phyloP scores from a whole-genome alignment of 2,329 filamentous ascomycete genomes.

The Verticillium nubilum region DNA sequence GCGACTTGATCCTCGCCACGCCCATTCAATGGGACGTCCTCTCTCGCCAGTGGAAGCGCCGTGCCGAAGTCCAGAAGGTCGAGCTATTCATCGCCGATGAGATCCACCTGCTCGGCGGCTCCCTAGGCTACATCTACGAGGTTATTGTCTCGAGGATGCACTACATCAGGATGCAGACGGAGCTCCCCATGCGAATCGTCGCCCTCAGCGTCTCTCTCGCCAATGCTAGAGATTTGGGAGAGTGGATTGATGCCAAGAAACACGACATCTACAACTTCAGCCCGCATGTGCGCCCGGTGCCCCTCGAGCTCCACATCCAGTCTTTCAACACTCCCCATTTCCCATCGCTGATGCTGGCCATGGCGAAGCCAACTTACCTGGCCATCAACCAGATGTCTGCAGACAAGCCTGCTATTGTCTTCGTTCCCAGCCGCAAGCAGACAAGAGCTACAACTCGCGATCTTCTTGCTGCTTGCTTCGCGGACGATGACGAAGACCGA shows the following conservation, averaged over 20 bases:
- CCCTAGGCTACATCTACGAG: slow-evolving; percentile 86
- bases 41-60: slow-evolving; percentile 91
- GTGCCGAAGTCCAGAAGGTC: slow-evolving; percentile 90
- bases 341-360: slow-evolving; percentile 95
- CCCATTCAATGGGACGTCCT: slow-evolving; percentile 94
- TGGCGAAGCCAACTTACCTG: slow-evolving; percentile 91
- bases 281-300: slow-evolving; percentile 81
- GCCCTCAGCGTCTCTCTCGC: slow-evolving; percentile 88
- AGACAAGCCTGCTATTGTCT: slow-evolving; percentile 85
- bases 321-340: slow-evolving; percentile 95
- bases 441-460: slow-evolving; percentile 82
- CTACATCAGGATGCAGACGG: slow-evolving; percentile 84
- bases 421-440: slow-evolving; percentile 91
- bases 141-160: slow-evolving; percentile 97
- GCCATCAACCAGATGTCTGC: slow-evolving; percentile 84
- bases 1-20: slow-evolving; percentile 87
- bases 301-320: slow-evolving; percentile 89
- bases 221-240: slow-evolving; percentile 88
- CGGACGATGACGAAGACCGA: slow-evolving; percentile 87
- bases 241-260: slow-evolving; percentile 97
- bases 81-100: slow-evolving; percentile 93
- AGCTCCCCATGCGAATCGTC: slow-evolving; percentile 79
- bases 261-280: slow-evolving; percentile 99
- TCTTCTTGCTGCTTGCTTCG: slow-evolving; percentile 77
- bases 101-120: slow-evolving; percentile 85